A percentile compares a stretch with the other conserved stretches of the same genome.
Evolutionary conservation across 2,329 filamentous ascomycete species (phyloP).

Genomic region (Arthrobotrys megalospora): DNA sequence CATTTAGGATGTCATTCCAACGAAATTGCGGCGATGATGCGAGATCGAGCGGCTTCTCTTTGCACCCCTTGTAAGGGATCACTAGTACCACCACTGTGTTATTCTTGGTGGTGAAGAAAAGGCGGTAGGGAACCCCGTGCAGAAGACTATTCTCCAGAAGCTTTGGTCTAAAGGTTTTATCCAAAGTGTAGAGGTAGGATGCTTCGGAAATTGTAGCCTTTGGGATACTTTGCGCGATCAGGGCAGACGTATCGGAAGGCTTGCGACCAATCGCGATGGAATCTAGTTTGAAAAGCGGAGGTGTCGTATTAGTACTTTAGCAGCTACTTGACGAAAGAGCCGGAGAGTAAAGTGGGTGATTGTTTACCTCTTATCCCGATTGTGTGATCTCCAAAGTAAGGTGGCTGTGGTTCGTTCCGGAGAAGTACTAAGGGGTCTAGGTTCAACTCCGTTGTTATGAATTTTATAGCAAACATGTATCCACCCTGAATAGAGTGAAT

Average conservation of each 20-base stretch:
- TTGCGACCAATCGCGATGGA: background rate
- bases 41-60: conserved; percentile 29
- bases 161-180: background rate
- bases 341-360: too few relatives aligned
- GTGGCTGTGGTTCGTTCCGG: conserved; percentile 27
- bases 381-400: conserved; percentile 9
- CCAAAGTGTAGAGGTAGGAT: conserved; percentile 22
- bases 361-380: conserved; percentile 15
- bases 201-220: conserved; percentile 11
- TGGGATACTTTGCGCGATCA: conserved; percentile 27
- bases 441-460: conserved; percentile 17
- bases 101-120: conserved; percentile 27
- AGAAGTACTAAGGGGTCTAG: conserved; percentile 17
- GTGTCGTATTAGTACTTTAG: background rate
- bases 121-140: conserved; percentile 12
- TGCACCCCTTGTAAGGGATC: conserved; percentile 24
- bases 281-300: background rate
- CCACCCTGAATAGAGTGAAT: too few relatives aligned
- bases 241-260: background rate
- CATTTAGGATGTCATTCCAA: conserved; percentile 13
- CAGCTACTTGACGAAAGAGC: too few relatives aligned
- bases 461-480: conserved; percentile 9
- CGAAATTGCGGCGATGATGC: conserved; percentile 8
- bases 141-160: conserved; percentile 9
- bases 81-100: conserved; percentile 16